Conservation (phyloP, 2,329 filamentous ascomycete genomes). For the Parascedosporium putredinis region DNA sequence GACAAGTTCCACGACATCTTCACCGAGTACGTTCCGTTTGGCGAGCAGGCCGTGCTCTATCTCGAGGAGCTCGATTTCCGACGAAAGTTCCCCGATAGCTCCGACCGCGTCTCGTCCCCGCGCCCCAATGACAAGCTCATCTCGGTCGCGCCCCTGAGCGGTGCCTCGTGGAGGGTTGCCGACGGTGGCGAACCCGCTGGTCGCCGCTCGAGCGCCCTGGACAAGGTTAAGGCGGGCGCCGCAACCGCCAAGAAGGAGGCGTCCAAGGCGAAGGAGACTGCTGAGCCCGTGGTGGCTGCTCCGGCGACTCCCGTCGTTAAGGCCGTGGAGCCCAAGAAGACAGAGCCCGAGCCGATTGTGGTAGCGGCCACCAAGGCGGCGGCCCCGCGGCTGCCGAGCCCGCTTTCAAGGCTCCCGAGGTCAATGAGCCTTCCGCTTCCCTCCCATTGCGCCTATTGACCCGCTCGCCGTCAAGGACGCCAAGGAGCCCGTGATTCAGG, state of each 20-base stretch:
- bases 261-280: slow-evolving; percentile 20
- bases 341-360: slow-evolving; percentile 14
- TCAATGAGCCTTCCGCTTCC: slow-evolving; percentile 56
- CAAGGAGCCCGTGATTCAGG: slow-evolving; percentile 79
- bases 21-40: slow-evolving; percentile 90
- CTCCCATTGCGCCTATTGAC: slow-evolving; percentile 62
- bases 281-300: slow-evolving; percentile 11
- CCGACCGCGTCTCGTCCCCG: slow-evolving; percentile 29
- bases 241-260: slow-evolving; percentile 18
- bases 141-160: slow-evolving; percentile 76
- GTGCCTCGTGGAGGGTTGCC: slow-evolving; percentile 69
- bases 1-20: slow-evolving; percentile 99
- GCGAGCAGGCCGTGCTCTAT: slow-evolving; percentile 89
- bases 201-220: slow-evolving; percentile 52
- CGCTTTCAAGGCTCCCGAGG: slow-evolving; percentile 45
- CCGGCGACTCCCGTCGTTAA: slow-evolving; percentile 9
- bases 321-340: slow-evolving; percentile 19
- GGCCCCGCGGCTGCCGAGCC: slow-evolving; percentile 14
- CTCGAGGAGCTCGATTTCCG: slow-evolving; percentile 92
- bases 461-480: slow-evolving; percentile 65
- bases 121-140: slow-evolving; percentile 50
- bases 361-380: slow-evolving; percentile 14
- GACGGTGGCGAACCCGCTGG: slow-evolving; percentile 46
- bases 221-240: slow-evolving; percentile 23
- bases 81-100: slow-evolving; percentile 59